Base-by-base conservation (phyloP, 495 filamentous ascomycete genomes). In the Melanomma pulvis-pyrius region DNA sequence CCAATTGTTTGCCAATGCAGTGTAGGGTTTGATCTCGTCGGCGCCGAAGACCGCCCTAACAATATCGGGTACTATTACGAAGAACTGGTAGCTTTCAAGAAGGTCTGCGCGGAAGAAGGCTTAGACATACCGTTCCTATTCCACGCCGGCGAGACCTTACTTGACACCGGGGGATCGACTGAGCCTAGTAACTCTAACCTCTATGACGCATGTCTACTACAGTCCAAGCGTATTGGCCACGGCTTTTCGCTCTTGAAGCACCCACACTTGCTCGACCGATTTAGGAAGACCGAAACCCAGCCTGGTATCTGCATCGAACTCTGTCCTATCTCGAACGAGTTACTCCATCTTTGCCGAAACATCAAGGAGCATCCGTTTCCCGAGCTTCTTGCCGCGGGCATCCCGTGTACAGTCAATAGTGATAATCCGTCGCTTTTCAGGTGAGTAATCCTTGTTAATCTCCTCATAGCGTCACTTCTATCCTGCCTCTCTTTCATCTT, bases 361-460 rank as follows among this genome's bases (percentile, higher is more conserved):
- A 63, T 74, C 60, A 73, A 76, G 34, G 72, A 78, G 50, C 76
- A 78, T 60, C 74, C 75, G 19, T 78, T 70, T 50, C 74, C 75
- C 25, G 53, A 72, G 36, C 57, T 78, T 30, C 71, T 78, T 26
- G 75, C 75, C 9, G 73, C 74, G 12, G 75, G 75, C 0, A 64
- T 78, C 15, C 75, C 72, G 19, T 78, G 76, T 59, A 76, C 75
- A 11, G 61, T 78, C 5, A 78, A 78, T 36, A 74, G 72, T 28
- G 76, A 78, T 66, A 78, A 78, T 56, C 76, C 76, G 50, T 76
- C 75, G 2, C 71, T 78, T 2, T 78, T 76, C 65, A 73, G 73
- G 76, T 77, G 72, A 57, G 54, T 44, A 50, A 6, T 63, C 15
- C 29, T 54, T 3, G 8, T 17, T 44, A 3, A 44, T 17, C 3